Percentiles rank a stretch among this genome's conserved stretches.
phyloP scores from a whole-genome alignment of 129 eudicot genomes.

The Centrapalus pauciflorus region DNA sequence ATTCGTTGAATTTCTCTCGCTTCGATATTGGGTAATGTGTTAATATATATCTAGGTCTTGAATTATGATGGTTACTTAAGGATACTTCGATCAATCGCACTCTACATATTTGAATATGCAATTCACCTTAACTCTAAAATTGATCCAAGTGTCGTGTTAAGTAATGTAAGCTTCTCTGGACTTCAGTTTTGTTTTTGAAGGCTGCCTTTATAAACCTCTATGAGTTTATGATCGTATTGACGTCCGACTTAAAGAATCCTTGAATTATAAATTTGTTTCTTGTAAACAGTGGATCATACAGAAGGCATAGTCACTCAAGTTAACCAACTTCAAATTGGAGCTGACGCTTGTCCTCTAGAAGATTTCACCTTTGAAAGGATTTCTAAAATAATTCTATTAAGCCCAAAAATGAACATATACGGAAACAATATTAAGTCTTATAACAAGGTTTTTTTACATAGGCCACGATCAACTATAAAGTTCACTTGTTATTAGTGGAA shows the following conservation, averaged over 20 bases:
- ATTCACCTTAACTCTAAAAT: constrained; percentile 1
- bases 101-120: constrained; percentile 15
- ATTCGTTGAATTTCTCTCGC: constrained; percentile 52
- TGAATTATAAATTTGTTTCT: neutral
- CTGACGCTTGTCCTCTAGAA: neutral
- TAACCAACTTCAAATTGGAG: neutral
- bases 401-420: neutral
- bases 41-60: neutral
- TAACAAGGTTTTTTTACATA: neutral
- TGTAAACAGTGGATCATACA: too few species aligned
- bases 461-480: neutral
- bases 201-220: neutral
- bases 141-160: constrained; percentile 10
- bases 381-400: neutral
- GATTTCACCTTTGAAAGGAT: neutral
- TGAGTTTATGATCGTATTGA: neutral
- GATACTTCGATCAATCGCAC: neutral
- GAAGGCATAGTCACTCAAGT: neutral
- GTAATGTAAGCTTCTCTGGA: neutral
- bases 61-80: neutral
- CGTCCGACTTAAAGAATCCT: neutral
- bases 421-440: neutral
- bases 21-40: constrained; percentile 68
- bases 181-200: neutral
- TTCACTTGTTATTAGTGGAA: neutral